Evolutionary conservation across 1,284 basidiomycete genomes (phyloP), one percentile per base, ranked within the genome.

Genomic region (Ceratobasidium sp.): DNA sequence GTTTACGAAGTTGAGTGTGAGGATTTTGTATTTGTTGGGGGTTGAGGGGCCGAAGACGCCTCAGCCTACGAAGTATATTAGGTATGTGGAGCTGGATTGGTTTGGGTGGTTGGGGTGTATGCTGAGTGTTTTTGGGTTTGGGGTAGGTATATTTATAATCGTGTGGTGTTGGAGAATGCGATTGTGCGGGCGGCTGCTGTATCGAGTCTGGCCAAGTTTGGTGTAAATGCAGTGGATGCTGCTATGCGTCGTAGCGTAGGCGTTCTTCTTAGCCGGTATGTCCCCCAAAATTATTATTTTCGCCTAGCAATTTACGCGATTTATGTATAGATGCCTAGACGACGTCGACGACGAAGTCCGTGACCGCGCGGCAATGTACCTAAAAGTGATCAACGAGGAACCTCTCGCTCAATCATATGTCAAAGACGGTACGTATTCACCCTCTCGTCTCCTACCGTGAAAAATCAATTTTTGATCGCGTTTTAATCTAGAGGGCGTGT

Each of bases 341-440:
- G 98, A 99, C 83, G 95, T 99, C 22, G 98, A 99, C 77, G 98
- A 99, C 81, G 98, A 99, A 86, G 98, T 99, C 76, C 91, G 98
- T 69, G 98, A 99, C 83, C 93, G 98, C 75, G 98, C 97, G 5
- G 95, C 97, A 11, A 89, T 99, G 84, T 99, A 98, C 83, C 88
- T 98, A 76, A 92, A 90, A 84, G 88, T 94, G 7, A 90, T 98
- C 79, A 88, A 92, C 78, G 93, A 94, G 81, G 89, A 93, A 77
- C 84, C 88, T 17, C 86, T 99, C 74, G 95, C 94, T 6, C 90
- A 94, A 79, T 88, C 89, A 44, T 97, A 97, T 81, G 90, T 98
- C 77, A 95, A 94, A 84, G 95, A 98, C 84, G 96, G 96, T 93
- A 77, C 74, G 87, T 80, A n/a, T n/a, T 65, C n/a, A n/a, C n/a